A percentile compares a stretch with the other conserved stretches of the same genome.
Evolutionary conservation across 768 basidiomycete genomes (phyloP).

Genomic region (Myochromella boudieri): DNA sequence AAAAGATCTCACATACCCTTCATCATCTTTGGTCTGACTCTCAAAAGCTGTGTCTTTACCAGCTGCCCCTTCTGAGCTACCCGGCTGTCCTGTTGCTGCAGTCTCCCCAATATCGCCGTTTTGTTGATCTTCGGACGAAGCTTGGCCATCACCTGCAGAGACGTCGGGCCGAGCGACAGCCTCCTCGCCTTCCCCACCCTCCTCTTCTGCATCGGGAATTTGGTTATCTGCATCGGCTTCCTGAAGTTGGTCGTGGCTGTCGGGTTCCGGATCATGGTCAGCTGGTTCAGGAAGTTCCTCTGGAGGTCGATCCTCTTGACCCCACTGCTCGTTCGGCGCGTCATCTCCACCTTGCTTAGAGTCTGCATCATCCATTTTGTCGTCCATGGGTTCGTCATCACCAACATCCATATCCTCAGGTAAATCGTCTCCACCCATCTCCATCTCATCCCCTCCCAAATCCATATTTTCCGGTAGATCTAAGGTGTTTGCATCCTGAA

Average conservation of each 20-base stretch:
- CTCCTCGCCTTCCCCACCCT: conserved; percentile 30
- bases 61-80: conserved; percentile 25
- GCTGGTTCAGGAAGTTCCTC: conserved; percentile 25
- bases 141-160: conserved; percentile 38
- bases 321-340: conserved; percentile 17
- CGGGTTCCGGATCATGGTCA: conserved; percentile 28
- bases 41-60: conserved; percentile 28
- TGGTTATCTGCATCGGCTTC: conserved; percentile 29
- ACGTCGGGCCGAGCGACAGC: conserved; percentile 43
- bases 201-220: conserved; percentile 29
- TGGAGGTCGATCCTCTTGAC: conserved; percentile 19
- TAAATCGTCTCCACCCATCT: conserved; percentile 28
- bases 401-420: conserved; percentile 27
- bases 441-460: conserved; percentile 44
- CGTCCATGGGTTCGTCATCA: conserved; percentile 30
- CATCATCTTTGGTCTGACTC: conserved; percentile 26
- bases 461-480: conserved; percentile 90
- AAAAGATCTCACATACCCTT: conserved; percentile 28
- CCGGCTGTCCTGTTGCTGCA: conserved; percentile 29
- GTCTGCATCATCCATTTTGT: conserved; percentile 31
- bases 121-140: conserved; percentile 29
- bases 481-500: conserved; percentile 79
- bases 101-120: conserved; percentile 29
- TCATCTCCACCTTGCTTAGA: conserved; percentile 24
- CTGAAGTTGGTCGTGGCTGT: conserved; percentile 15